These are phyloP conservation scores for Calophaca sinica DNA, from an alignment of 306 rosid species.

Conservation along the genomic window DNA sequence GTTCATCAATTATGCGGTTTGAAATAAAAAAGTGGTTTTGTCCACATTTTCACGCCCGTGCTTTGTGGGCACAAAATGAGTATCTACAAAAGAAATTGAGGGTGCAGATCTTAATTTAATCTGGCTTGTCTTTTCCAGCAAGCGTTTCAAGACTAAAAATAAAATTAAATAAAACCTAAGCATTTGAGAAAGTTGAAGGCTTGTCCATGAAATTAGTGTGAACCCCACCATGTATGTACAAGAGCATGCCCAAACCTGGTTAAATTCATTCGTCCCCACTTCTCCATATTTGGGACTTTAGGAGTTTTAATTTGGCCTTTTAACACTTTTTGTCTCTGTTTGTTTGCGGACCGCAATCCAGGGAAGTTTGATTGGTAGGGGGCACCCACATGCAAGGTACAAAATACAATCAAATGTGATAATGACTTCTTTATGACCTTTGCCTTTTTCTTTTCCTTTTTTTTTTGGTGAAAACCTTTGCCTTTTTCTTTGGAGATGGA, in stretches of 20 bases:
- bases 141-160: background rate
- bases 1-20: background rate
- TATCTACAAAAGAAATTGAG: background rate
- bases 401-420: background rate
- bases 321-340: constrained; percentile 14
- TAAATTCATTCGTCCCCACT: constrained; percentile 36
- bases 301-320: background rate
- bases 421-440: background rate
- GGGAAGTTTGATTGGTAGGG: background rate
- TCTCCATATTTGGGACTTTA: constrained; percentile 12
- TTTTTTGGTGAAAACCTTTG: no score
- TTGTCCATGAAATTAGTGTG: constrained; percentile 17
- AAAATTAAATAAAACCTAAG: background rate
- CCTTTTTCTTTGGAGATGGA: background rate
- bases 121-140: constrained; percentile 4
- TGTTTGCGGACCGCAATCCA: background rate
- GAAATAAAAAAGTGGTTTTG: constrained; percentile 11
- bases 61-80: constrained; percentile 30
- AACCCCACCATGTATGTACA: background rate
- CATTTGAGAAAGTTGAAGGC: constrained; percentile 17
- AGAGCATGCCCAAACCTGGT: constrained; percentile 10
- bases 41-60: constrained; percentile 32
- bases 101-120: constrained; percentile 17
- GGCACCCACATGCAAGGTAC: background rate
- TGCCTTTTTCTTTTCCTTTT: background rate